Evolutionary conservation across 2,329 filamentous ascomycete species (phyloP).

Genomic region (Cordyceps militaris): DNA sequence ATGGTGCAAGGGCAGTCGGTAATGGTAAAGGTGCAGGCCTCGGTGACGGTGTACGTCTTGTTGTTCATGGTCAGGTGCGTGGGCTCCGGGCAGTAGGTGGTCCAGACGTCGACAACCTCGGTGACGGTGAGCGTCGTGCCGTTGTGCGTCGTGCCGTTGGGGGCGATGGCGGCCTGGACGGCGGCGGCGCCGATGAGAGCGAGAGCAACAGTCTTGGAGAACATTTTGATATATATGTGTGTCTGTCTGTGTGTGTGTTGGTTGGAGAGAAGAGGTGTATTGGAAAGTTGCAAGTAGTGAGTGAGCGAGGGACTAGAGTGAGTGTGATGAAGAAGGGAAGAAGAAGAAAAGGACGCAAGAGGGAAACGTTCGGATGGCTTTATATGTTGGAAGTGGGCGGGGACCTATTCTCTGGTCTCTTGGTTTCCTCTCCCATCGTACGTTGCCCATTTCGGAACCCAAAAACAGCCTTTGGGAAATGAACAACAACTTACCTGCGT

Average conservation of each 20-base stretch:
- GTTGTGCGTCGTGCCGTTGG: background rate
- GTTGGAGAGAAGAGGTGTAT: background rate
- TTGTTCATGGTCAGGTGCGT: constrained; percentile 44
- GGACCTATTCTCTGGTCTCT: background rate
- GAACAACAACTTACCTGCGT: background rate
- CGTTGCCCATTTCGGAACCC: background rate
- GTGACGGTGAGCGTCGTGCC: constrained; percentile 23
- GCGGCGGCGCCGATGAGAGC: constrained; percentile 21
- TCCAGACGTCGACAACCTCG: constrained; percentile 29
- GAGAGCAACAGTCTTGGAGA: constrained; percentile 21
- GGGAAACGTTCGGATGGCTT: background rate
- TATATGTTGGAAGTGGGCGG: background rate
- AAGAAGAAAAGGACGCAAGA: background rate
- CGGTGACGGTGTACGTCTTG: constrained; percentile 47
- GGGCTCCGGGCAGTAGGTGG: constrained; percentile 39
- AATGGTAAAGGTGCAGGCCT: constrained; percentile 48
- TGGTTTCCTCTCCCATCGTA: background rate
- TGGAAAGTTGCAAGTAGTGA: background rate
- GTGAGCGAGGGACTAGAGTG: constrained; percentile 1
- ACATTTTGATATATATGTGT: constrained; percentile 21
- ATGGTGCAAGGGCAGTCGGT: constrained; percentile 47
- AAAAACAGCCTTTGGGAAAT: background rate
- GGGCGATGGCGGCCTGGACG: constrained; percentile 1
- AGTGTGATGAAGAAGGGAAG: background rate
- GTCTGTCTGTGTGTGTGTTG: background rate